Conservation (phyloP, 225 moss, liverwort and hornwort species). For the Marchantia paleacea region DNA sequence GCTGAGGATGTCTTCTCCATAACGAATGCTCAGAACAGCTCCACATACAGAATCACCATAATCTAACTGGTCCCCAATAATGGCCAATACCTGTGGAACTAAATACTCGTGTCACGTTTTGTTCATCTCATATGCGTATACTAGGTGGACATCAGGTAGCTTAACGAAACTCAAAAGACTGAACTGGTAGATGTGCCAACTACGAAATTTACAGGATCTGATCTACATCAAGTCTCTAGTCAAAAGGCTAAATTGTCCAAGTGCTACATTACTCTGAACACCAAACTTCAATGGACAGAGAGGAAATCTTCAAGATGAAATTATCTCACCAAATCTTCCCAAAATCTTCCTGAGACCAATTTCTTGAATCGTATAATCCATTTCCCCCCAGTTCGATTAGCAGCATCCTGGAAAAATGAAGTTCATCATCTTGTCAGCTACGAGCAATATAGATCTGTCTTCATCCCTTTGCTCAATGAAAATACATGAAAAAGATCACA, state of each 20-base stretch:
- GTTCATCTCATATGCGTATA: not conserved
- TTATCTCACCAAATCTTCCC: constrained; percentile 88
- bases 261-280: not conserved
- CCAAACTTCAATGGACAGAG: not conserved
- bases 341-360: constrained; percentile 87
- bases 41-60: constrained; percentile 94
- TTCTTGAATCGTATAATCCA: constrained; percentile 99
- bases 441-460: not conserved
- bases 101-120: not conserved
- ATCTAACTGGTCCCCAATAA: constrained; percentile 96
- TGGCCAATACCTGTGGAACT: constrained; percentile 75
- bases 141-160: too few relatives aligned
- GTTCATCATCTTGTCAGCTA: not conserved
- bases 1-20: constrained; percentile 97
- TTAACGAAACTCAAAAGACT: not conserved
- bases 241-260: not conserved
- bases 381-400: constrained; percentile 88
- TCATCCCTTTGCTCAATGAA: not conserved
- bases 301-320: not conserved
- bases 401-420: constrained; percentile 58
- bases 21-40: constrained; percentile 97
- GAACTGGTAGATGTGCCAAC: not conserved
- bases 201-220: not conserved
- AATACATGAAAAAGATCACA: not conserved
- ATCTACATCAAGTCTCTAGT: not conserved